Evolutionary conservation across 768 basidiomycete species (phyloP), one percentile per base, ranked within the genome.

Genomic region (Pleurotus citrinopileatus): DNA sequence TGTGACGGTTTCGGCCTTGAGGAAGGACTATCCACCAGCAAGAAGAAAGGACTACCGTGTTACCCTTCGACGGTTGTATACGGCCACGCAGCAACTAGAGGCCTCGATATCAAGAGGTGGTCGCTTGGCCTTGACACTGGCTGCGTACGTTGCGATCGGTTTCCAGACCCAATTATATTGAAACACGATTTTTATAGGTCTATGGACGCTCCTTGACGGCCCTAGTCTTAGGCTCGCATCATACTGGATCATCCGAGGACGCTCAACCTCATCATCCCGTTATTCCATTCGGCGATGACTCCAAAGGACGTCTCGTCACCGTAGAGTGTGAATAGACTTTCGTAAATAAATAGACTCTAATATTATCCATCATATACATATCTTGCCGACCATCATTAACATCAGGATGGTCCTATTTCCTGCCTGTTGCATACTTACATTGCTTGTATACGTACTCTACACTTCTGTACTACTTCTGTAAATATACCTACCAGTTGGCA

Each of bases 61-160:
- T 78, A 81, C 60, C 88, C 91, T 1, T 76, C 83, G 0, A 89
- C 81, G 34, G 84, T 92, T n/a, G 69, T 96, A 4, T 97, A 96
- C 66, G 95, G 93, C 0, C 95, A 97, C 62, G 78, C 85, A 6
- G 94, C 94, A 4, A 73, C 79, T 2, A 76, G 90, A 23, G 91
- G 89, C 10, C 74, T 97, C 10, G 91, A 94, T 65, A 67, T 93
- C 59, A 86, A 88, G 57, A 76, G 88, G 19, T 96, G 89, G 87
- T 82, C 86, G 2, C 71, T 94, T 56, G 95, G 95, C 1, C 69
- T 96, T 28, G 95, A 98, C 66, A 79, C 88, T 0, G 94, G 91
- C 9, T 96, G 94, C 63, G 89, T 93, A 65, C 66, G 85, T 73
- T 23, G 15, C 38, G 45, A n/a, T 54, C 28, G 25, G 38, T 43